Evolutionary conservation across 495 filamentous ascomycete genomes (phyloP), one percentile per base, ranked within the genome.

Genomic region (Podospora tetraspora): DNA sequence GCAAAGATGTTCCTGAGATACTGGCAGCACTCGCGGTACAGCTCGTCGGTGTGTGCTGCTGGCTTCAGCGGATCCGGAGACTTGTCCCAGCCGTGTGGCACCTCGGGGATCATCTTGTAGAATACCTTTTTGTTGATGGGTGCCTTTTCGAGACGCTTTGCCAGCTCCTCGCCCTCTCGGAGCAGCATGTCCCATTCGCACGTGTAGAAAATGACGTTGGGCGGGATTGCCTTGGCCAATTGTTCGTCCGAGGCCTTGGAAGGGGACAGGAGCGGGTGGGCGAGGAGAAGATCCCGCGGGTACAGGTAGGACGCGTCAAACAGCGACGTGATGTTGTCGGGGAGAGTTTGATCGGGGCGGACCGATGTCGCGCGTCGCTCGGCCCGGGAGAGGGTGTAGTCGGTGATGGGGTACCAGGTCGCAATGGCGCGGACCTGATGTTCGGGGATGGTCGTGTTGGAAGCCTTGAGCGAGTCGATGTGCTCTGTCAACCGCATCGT

Each of bases 101-200:
- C 91, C 22, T 84, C 89, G n/a, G 86, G 83, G 25, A 97, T 85
- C 80, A 92, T 87, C 72, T 85, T 87, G 69, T 89, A 89, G 29
- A 80, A 79, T 0, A 94, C 89, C 6, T 82, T 84, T 78, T 93
- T 95, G 21, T 84, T 84, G 22, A 92, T 79, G 0, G 81, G 83
- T 62, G 84, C 75, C 10, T 72, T 68, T 23, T 68, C 68, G 60
- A 97, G 74, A 4, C 92, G 82, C 29, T 84, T 81, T 9, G 88
- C 84, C 63, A 97, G 89, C 19, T 79, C 75, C 71, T 91, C 83
- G 3, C 89, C 93, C 76, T 97, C 94, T 3, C 84, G 84, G 52
- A 93, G 81, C 25, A 97, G 78, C 91, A 96, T 95, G 73, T 97
- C 94, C 87, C 89, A 96, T 78, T 97, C 94, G 77, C 92, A 96